phyloP scores from a whole-genome alignment of 2,329 filamentous ascomycete species.

The Sphaerulina vaccinii region DNA sequence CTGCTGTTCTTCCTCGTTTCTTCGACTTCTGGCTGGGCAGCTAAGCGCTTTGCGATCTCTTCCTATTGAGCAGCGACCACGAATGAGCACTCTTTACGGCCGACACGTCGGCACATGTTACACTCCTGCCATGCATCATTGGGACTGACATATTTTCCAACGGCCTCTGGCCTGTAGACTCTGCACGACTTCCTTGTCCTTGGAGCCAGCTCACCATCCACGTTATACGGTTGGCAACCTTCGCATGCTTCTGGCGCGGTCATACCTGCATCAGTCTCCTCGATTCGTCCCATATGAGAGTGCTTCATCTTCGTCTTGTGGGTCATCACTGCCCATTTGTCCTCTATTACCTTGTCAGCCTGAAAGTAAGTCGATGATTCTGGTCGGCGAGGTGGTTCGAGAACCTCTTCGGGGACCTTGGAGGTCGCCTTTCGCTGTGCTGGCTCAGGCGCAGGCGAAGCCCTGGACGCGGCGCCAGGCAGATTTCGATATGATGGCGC shows the following conservation, averaged over 20 bases:
- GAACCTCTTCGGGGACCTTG: background rate
- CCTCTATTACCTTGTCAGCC: background rate
- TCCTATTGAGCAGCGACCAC: background rate
- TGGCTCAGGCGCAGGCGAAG: background rate
- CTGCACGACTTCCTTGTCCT: background rate
- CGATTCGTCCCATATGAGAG: background rate
- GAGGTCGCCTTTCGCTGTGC: background rate
- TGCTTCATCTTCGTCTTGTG: background rate
- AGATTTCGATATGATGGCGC: too few species aligned
- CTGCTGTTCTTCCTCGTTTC: background rate
- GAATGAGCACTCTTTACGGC: background rate
- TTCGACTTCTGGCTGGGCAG: background rate
- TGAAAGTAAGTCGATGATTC: background rate
- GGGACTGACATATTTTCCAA: background rate
- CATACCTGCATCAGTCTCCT: background rate
- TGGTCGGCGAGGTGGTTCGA: background rate
- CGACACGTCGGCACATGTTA: background rate
- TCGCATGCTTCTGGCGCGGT: background rate
- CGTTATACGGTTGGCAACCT: too few species aligned
- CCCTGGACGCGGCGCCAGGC: too few species aligned
- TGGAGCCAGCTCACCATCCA: too few species aligned
- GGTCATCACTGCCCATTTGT: background rate
- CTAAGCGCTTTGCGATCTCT: background rate
- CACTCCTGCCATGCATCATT: background rate
- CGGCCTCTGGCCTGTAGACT: background rate